Conservation (phyloP, 352 stramenopile species). For the Pythium dissotocum region DNA sequence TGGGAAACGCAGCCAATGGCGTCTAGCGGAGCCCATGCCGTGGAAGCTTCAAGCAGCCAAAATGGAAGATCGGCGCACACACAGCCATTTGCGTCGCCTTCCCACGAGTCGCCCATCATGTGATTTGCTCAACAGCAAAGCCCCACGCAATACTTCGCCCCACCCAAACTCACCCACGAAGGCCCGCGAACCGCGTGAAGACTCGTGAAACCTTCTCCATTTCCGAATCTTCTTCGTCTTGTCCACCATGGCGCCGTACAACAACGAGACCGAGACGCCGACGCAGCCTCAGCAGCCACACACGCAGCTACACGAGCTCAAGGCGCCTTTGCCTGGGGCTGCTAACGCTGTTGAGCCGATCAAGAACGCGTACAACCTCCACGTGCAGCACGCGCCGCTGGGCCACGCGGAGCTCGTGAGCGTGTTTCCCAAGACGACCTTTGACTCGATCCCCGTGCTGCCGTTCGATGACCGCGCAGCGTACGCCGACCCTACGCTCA, state of each 20-base stretch:
- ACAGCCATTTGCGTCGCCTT: neutral
- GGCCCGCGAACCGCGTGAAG: too few species aligned
- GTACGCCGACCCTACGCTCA: constrained; percentile 2
- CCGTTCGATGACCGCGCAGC: neutral
- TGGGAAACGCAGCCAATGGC: neutral
- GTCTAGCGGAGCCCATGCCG: neutral
- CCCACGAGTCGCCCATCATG: neutral
- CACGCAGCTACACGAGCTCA: neutral
- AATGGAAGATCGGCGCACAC: neutral
- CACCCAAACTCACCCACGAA: neutral
- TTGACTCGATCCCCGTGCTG: neutral
- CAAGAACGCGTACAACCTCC: neutral
- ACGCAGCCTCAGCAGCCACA: neutral
- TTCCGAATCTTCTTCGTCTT: neutral
- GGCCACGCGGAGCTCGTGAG: constrained; percentile 7
- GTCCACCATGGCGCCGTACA: neutral
- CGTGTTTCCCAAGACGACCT: constrained; percentile 1
- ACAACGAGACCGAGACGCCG: neutral
- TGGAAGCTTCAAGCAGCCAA: neutral
- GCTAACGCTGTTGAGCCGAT: neutral
- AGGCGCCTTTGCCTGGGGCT: neutral
- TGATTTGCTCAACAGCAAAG: neutral
- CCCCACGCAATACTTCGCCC: neutral
- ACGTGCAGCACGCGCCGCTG: constrained; percentile 4
- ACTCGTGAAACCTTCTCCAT: neutral